Base-by-base conservation (phyloP, 768 basidiomycete species). In the Phanerochaete sordida region DNA sequence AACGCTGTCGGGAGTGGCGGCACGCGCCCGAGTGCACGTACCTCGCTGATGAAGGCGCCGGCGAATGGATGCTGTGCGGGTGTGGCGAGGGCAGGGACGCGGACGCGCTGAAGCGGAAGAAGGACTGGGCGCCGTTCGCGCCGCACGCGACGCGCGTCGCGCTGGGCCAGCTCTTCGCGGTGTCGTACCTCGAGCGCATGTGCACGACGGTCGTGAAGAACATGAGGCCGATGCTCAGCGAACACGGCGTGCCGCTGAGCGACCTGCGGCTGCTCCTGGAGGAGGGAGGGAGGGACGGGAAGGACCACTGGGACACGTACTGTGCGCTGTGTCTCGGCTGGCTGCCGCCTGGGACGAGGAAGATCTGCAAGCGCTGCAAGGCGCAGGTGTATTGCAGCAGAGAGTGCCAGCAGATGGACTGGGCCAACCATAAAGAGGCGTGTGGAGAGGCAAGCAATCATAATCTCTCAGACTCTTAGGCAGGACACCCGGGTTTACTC, bases 1-100 rank as follows among this genome's bases (percentile, higher is more conserved):
- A 82, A 37, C 84, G 84, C 60, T 77, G 82, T 26, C 75, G 71
- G 23, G 48, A 54, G 0, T 86, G 85, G 84, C 64, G 68, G 11
- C 84, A 87, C 65, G 64, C 60, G 19, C 37, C 65, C 1, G 69
- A 68, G n/a, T 86, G 85, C 72, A 79, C 81, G 67, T 86, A 84
- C 64, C 6, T 45, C n/a, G 12, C 69, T 82, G 21, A 82, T 83
- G 0, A 68, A 79, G 2, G 68, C 69, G 28, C 64, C 64, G 71
- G 69, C 0, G 67, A 70, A 33, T 66, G 65, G 12, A 82, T 82
- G 0, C 66, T 84, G 21, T 87, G 86, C 61, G 73, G 71, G 3
- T 87, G 86, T 47, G 85, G 85, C 1, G 66, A 67, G 37, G 84
- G 82, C 5, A 57, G 54, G 35, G 74, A 82, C 49, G 68, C 78